phyloP scores from a whole-genome alignment of 1,284 basidiomycete species.

The Filobasidium uniguttulatum region DNA sequence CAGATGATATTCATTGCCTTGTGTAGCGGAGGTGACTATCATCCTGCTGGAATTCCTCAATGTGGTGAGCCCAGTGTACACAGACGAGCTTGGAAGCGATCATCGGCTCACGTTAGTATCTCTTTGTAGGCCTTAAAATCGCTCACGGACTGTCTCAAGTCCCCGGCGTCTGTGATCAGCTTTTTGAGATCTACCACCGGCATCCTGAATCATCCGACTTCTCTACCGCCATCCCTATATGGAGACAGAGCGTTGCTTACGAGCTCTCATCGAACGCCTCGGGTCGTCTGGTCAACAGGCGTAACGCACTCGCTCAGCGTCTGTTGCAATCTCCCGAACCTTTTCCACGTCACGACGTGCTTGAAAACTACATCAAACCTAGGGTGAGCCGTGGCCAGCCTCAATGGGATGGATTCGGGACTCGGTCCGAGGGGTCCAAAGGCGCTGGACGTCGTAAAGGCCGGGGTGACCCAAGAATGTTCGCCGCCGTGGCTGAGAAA shows the following conservation, averaged over 20 bases:
- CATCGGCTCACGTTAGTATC: background rate
- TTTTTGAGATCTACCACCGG: conserved; percentile 51
- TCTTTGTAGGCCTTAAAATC: conserved; percentile 29
- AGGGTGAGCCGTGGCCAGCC: conserved; percentile 19
- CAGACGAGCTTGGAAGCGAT: background rate
- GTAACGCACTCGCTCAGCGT: conserved; percentile 48
- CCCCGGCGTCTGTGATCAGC: conserved; percentile 36
- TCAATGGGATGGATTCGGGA: conserved; percentile 32
- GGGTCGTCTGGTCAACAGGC: conserved; percentile 44
- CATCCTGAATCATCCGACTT: conserved; percentile 34
- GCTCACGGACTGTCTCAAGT: conserved; percentile 38
- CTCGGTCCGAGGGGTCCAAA: conserved; percentile 14
- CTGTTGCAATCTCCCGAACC: conserved; percentile 49
- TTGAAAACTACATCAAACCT: conserved; percentile 62
- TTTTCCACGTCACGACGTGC: conserved; percentile 53
- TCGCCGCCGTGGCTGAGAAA: conserved; percentile 63
- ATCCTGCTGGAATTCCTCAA: conserved; percentile 37
- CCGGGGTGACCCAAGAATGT: conserved; percentile 45
- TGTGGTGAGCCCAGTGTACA: conserved; percentile 22
- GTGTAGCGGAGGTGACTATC: conserved; percentile 81
- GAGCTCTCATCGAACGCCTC: conserved; percentile 59
- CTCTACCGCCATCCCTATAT: conserved; percentile 38
- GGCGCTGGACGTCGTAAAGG: conserved; percentile 26
- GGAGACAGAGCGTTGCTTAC: conserved; percentile 47
- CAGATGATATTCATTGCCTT: conserved; percentile 76